phyloP scores from a whole-genome alignment of 2,329 filamentous ascomycete genomes.

The Fusarium piperis region DNA sequence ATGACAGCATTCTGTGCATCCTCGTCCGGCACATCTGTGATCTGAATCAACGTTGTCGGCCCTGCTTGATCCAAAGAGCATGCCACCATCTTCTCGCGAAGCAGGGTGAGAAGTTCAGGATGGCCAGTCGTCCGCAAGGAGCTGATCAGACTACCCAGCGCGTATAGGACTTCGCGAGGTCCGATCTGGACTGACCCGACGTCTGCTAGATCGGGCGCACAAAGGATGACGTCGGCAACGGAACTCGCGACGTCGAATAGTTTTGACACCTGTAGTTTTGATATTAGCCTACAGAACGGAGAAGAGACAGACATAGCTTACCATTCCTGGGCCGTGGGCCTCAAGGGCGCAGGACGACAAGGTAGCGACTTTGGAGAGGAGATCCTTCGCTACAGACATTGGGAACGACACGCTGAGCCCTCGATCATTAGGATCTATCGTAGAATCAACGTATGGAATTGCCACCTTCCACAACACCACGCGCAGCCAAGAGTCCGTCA shows the following conservation, averaged over 20 bases:
- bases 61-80: conserved; percentile 10
- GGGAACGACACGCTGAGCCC: conserved; percentile 19
- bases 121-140: conserved; percentile 12
- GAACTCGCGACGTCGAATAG: conserved; percentile 26
- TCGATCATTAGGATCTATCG: conserved; percentile 14
- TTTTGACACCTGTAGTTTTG: conserved; percentile 8
- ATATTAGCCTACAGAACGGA: background rate
- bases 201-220: conserved; percentile 19
- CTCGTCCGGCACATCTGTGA: conserved; percentile 9
- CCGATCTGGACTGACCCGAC: conserved; percentile 6
- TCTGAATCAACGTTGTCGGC: conserved; percentile 5
- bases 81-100: conserved; percentile 20
- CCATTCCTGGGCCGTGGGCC: conserved; percentile 21
- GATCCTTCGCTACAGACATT: conserved; percentile 13
- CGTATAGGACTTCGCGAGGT: conserved; percentile 10
- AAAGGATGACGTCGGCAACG: conserved; percentile 21
- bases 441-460: conserved; percentile 10
- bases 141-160: conserved; percentile 12
- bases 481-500: conserved; percentile 18
- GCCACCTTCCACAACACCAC: conserved; percentile 25
- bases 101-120: conserved; percentile 1
- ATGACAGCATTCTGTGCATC: background rate
- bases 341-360: conserved; percentile 16
- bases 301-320: background rate
- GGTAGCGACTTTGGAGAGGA: conserved; percentile 13